Conservation (phyloP, 306 rosid genomes). For the Sindora glabra region DNA sequence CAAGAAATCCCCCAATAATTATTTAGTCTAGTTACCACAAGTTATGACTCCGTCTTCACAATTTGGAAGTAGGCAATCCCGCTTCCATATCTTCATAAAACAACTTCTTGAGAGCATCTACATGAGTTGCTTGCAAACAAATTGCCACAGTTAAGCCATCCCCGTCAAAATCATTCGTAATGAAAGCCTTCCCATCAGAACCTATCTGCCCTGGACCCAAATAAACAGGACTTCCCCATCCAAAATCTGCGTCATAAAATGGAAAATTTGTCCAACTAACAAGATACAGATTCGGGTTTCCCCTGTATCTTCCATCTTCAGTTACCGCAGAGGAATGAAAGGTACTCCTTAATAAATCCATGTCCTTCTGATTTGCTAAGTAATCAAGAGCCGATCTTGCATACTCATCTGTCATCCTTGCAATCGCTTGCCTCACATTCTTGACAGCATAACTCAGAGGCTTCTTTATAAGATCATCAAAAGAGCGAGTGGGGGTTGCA, state of each 20-base stretch:
- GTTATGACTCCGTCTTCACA: neutral
- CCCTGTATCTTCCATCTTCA: neutral
- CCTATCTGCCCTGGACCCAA: neutral
- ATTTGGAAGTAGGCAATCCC: neutral
- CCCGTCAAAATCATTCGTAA: neutral
- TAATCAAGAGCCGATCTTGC: neutral
- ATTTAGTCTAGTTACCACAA: too few relatives aligned
- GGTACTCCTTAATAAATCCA: neutral
- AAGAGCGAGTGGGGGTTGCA: neutral
- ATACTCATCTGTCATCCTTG: neutral
- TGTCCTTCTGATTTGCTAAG: neutral
- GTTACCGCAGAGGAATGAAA: neutral
- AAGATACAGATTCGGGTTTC: neutral
- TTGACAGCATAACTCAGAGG: neutral
- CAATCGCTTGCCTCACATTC: neutral
- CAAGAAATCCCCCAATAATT: too few relatives aligned
- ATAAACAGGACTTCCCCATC: neutral
- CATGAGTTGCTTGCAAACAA: neutral
- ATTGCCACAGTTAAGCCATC: neutral
- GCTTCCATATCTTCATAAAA: neutral
- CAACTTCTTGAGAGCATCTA: neutral
- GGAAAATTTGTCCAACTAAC: neutral
- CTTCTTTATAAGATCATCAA: neutral
- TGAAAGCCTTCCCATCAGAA: neutral
- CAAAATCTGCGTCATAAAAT: neutral